Evolutionary conservation across 2,329 filamentous ascomycete genomes (phyloP).

Genomic region (Aplosporella prunicola): DNA sequence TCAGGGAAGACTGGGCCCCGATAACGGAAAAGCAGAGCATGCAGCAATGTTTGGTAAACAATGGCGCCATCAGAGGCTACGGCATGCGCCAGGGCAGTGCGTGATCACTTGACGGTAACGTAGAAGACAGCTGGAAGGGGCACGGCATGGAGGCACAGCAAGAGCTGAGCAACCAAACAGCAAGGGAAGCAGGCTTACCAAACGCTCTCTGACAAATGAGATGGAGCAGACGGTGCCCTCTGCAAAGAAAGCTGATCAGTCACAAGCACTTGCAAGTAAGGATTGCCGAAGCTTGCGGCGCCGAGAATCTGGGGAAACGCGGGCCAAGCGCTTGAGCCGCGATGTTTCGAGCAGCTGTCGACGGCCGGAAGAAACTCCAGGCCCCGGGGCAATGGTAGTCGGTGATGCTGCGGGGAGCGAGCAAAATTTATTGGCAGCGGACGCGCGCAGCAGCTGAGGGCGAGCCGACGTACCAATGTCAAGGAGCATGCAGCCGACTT

Average conservation of each 20-base stretch:
- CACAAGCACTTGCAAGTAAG: constrained; percentile 13
- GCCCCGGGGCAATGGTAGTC: background rate
- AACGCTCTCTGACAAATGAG: constrained; percentile 72
- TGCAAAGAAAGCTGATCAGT: constrained; percentile 26
- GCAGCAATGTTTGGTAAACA: no score
- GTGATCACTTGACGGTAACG: no score
- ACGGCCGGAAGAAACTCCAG: background rate
- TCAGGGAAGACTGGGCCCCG: no score
- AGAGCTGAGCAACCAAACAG: constrained; percentile 15
- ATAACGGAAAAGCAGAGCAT: no score
- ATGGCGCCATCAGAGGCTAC: no score
- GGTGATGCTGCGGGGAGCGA: constrained; percentile 1
- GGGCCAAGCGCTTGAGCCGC: no score
- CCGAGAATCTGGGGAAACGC: constrained; percentile 1
- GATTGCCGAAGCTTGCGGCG: background rate
- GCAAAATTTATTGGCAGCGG: constrained; percentile 5
- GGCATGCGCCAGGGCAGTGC: no score
- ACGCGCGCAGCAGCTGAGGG: constrained; percentile 4
- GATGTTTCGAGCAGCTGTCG: no score
- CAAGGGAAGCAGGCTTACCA: constrained; percentile 51
- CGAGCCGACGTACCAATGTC: constrained; percentile 46
- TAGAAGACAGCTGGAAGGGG: no score
- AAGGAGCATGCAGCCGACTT: constrained; percentile 38
- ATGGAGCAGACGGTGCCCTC: constrained; percentile 78
- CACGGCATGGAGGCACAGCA: no score